A percentile compares a stretch with the other conserved stretches of the same genome.
Evolutionary conservation across 306 rosid genomes (phyloP).

Genomic region (Macrotyloma uniflorum): DNA sequence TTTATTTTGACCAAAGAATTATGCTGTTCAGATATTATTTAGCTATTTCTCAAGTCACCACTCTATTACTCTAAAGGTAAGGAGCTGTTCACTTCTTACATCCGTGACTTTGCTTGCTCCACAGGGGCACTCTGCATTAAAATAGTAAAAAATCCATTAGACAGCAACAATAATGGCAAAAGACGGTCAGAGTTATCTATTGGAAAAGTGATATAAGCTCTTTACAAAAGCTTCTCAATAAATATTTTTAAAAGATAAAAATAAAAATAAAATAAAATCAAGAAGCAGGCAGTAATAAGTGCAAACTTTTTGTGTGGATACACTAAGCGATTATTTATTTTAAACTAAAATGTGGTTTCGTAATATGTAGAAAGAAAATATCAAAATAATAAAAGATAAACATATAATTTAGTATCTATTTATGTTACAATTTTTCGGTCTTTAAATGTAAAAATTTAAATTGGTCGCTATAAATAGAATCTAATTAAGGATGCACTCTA

Average conservation of each 20-base stretch:
- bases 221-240: no score
- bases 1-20: slow-evolving; percentile 28
- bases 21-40: slow-evolving; percentile 27
- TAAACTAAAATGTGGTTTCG: background rate
- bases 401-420: no score
- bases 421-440: no score
- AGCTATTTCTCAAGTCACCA: slow-evolving; percentile 4
- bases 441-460: no score
- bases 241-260: no score
- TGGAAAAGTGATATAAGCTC: background rate
- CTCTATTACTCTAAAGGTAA: slow-evolving; percentile 16
- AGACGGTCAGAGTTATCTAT: background rate
- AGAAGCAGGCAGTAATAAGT: background rate
- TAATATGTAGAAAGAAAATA: background rate
- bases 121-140: slow-evolving; percentile 45
- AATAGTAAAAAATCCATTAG: slow-evolving; percentile 36
- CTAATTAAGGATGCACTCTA: no score
- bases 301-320: background rate
- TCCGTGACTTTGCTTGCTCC: slow-evolving; percentile 48
- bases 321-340: background rate
- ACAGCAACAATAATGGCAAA: slow-evolving; percentile 5
- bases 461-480: no score
- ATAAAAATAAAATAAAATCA: background rate
- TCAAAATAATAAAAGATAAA: no score
- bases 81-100: slow-evolving; percentile 27